phyloP scores from a whole-genome alignment of 2,329 filamentous ascomycete species.

The Neofusicoccum sp. region DNA sequence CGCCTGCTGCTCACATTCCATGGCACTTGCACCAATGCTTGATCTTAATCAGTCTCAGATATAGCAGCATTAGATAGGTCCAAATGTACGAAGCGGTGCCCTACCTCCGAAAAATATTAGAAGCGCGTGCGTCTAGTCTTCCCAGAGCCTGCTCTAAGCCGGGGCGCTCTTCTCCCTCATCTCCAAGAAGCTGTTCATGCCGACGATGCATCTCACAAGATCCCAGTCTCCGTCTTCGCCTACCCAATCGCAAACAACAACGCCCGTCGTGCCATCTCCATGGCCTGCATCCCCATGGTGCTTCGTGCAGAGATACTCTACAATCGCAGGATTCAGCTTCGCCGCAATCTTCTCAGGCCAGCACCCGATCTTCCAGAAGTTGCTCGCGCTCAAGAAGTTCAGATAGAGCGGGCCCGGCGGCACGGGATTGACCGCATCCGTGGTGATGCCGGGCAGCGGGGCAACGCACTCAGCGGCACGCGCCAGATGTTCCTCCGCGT shows the following conservation, averaged over 20 bases:
- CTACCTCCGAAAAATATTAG: not conserved
- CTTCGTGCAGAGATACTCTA: constrained; percentile 59
- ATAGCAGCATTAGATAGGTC: too few species aligned
- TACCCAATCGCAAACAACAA: constrained; percentile 94
- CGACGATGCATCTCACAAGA: constrained; percentile 80
- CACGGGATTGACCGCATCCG: constrained; percentile 42
- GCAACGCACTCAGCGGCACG: constrained; percentile 56
- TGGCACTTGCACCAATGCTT: too few species aligned
- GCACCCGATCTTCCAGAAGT: constrained; percentile 89
- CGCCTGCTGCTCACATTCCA: too few species aligned
- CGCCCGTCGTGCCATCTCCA: constrained; percentile 77
- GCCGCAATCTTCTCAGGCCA: constrained; percentile 93
- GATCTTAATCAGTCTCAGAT: too few species aligned
- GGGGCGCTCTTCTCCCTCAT: constrained; percentile 4
- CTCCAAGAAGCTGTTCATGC: constrained; percentile 68
- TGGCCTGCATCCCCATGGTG: constrained; percentile 45
- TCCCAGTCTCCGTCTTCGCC: constrained; percentile 89
- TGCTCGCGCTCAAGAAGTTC: constrained; percentile 89
- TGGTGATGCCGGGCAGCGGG: constrained; percentile 44
- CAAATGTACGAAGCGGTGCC: too few species aligned
- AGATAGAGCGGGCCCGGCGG: constrained; percentile 70
- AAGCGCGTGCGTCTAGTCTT: not conserved
- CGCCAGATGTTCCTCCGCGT: constrained; percentile 74
- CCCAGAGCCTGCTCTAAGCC: not conserved
- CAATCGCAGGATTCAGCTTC: constrained; percentile 79